Conservation (phyloP, 495 filamentous ascomycete species). For the Cudoniella acicularis region DNA sequence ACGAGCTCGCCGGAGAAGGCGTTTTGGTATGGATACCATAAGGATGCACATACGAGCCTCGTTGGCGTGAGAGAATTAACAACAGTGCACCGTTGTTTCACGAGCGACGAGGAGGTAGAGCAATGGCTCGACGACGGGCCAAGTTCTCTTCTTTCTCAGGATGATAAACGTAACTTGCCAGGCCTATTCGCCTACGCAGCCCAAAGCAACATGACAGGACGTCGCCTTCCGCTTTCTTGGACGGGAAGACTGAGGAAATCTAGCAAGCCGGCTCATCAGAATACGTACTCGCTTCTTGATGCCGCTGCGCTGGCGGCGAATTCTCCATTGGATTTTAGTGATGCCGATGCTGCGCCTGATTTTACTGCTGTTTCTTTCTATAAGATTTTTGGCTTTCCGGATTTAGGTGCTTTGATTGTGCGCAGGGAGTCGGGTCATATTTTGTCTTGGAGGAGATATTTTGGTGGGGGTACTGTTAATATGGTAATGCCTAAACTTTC, state of each 20-base stretch:
- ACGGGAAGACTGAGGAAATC: slow-evolving; percentile 45
- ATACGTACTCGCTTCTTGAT: slow-evolving; percentile 65
- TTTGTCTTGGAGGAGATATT: slow-evolving; percentile 61
- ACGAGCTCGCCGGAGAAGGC: slow-evolving; percentile 35
- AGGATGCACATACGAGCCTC: slow-evolving; percentile 69
- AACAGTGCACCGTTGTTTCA: slow-evolving; percentile 55
- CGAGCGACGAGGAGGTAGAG: slow-evolving; percentile 61
- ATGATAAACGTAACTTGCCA: slow-evolving; percentile 4
- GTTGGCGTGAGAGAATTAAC: slow-evolving; percentile 66
- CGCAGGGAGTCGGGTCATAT: slow-evolving; percentile 59
- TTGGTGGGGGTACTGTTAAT: slow-evolving; percentile 75
- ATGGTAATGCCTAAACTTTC: too few species aligned
- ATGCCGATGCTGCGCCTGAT: slow-evolving; percentile 61
- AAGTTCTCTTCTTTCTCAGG: not conserved
- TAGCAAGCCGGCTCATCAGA: slow-evolving; percentile 31
- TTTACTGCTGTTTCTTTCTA: slow-evolving; percentile 72
- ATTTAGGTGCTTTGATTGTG: slow-evolving; percentile 69
- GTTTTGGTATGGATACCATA: slow-evolving; percentile 75
- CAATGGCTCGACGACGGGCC: slow-evolving; percentile 48
- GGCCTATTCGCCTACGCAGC: slow-evolving; percentile 73
- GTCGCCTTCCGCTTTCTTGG: slow-evolving; percentile 63
- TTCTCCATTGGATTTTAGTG: slow-evolving; percentile 55
- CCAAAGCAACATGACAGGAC: slow-evolving; percentile 76
- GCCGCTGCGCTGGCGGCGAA: slow-evolving; percentile 72
- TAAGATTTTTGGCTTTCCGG: slow-evolving; percentile 80